These are phyloP conservation scores for Rhizopus arrhizus DNA, from an alignment of 371 early-diverging fungal species.

Conservation along the genomic window DNA sequence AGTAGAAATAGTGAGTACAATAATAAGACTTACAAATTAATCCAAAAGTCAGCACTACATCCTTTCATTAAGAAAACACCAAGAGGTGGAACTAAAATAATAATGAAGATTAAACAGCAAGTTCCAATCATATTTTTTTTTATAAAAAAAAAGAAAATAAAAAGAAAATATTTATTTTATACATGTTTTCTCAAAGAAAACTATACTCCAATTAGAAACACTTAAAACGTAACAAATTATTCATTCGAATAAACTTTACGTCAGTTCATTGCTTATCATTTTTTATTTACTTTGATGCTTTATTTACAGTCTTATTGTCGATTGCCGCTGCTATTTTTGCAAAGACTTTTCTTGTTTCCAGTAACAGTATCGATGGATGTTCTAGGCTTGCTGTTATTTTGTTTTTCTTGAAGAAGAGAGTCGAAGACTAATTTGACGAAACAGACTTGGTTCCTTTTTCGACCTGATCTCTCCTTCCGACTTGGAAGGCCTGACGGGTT, in stretches of 20 bases:
- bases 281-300: too few species aligned
- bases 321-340: too few species aligned
- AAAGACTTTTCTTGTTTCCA: too few species aligned
- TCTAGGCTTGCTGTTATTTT: slow-evolving; percentile 3
- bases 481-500: background rate
- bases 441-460: slow-evolving; percentile 22
- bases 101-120: slow-evolving; percentile 50
- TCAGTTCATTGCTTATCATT: too few species aligned
- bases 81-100: slow-evolving; percentile 46
- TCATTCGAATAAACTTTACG: too few species aligned
- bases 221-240: too few species aligned
- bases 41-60: slow-evolving; percentile 52
- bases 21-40: slow-evolving; percentile 42
- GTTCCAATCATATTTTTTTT: slow-evolving; percentile 35
- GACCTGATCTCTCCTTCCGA: background rate
- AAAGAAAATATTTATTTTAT: too few species aligned
- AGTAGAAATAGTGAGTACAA: background rate
- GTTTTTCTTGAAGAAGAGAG: slow-evolving; percentile 11
- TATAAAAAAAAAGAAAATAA: too few species aligned
- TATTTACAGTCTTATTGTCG: too few species aligned
- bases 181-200: too few species aligned
- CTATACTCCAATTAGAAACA: too few species aligned
- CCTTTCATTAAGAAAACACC: slow-evolving; percentile 52
- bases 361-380: too few species aligned
- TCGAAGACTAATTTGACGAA: slow-evolving; percentile 26